phyloP scores from a whole-genome alignment of 306 rosid species.

The Neltuma alba region DNA sequence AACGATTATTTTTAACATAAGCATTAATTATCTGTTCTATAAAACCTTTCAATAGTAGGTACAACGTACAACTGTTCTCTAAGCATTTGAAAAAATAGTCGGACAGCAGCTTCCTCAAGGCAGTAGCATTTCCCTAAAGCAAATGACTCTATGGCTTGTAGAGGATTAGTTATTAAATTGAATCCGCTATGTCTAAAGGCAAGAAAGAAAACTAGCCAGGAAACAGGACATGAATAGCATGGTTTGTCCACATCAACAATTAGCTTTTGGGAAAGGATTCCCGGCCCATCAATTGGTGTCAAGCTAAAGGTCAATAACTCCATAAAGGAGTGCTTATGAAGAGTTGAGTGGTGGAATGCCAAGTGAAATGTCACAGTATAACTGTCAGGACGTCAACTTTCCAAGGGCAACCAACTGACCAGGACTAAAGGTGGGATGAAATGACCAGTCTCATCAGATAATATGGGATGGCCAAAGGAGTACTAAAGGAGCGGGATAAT shows the following conservation, averaged over 20 bases:
- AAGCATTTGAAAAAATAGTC: background rate
- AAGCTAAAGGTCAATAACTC: background rate
- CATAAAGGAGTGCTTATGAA: background rate
- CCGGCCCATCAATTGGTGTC: background rate
- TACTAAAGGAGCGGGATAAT: background rate
- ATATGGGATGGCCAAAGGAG: background rate
- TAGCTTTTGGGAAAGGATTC: background rate
- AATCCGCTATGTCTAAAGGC: slow-evolving; percentile 2
- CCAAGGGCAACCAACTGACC: background rate
- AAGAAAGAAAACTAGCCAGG: slow-evolving; percentile 10
- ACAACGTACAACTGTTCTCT: background rate
- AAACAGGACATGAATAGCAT: background rate
- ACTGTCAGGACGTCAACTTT: background rate
- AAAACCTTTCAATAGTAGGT: background rate
- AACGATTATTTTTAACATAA: too few species aligned
- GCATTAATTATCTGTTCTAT: slow-evolving; percentile 7
- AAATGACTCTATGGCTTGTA: slow-evolving; percentile 4
- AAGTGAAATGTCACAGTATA: background rate
- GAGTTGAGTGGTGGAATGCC: background rate
- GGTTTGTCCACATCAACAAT: background rate
- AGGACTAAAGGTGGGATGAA: background rate
- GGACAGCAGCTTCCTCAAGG: slow-evolving; percentile 13
- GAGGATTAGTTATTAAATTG: background rate
- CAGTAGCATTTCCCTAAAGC: slow-evolving; percentile 17
- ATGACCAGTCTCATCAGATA: background rate